Base-by-base conservation (phyloP, 768 basidiomycete species). In the Asterophora lycoperdoides region DNA sequence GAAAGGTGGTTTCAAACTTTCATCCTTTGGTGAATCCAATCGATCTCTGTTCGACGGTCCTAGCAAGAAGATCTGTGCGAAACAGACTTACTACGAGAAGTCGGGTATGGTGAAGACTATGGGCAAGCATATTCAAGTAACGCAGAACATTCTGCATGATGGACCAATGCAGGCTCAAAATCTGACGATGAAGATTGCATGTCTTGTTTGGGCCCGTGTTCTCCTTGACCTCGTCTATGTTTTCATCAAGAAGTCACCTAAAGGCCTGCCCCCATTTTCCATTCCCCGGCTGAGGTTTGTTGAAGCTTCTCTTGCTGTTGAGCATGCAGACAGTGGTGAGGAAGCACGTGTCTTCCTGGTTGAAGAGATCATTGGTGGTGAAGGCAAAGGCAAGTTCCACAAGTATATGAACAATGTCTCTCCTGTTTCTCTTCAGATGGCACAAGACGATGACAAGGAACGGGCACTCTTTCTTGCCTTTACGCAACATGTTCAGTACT, bases 371-470 rank as follows among this genome's bases (percentile, higher is more conserved):
- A 57, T 62, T 19, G 42, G 49, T 14, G 36, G 20, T 1, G 13
- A 13, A 8, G 42, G 26, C 5, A 4, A 50, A 10, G 57, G 56
- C 0, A n/a, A 29, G 2, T 65, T 64, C 45, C 20, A 35, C 1
- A 65, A 65, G 48, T 65, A 57, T 20, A 36, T 65, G 18, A 54
- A 59, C 47, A 65, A 64, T 42, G 55, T 51, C 5, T 52, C 47
- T n/a, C 51, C 53, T 1, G 26, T 43, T 10, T 54, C 56, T 0
- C 48, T 56, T 15, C 20, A 36, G 14, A 10, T 48, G 1, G n/a
- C 36, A 9, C 30, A 49, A 9, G 35, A 49, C 6, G 41, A 43
- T 2, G 39, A 51, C 17, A 19, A 39, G 10, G 19, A 52, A 1
- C 29, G 47, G n/a, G 60, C 56, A 0, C 35, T 52, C 5, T 58